A percentile compares a stretch with the other conserved stretches of the same genome.
Evolutionary conservation across 2,329 filamentous ascomycete species (phyloP).

Genomic region (Colletotrichum costaricense): DNA sequence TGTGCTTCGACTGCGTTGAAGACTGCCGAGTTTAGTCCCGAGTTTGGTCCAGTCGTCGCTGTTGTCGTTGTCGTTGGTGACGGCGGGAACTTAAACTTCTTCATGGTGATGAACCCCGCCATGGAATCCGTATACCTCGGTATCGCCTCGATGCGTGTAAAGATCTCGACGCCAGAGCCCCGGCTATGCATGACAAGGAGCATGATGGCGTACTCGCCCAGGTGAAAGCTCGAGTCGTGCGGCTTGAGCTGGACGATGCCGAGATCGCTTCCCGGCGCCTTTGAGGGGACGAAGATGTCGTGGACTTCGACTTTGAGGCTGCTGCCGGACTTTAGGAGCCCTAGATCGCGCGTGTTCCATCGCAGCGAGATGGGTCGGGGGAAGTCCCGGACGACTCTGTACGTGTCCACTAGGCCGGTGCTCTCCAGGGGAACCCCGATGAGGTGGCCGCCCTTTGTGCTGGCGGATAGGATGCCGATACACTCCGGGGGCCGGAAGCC

Average conservation of each 20-base stretch:
- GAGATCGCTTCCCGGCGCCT: neutral
- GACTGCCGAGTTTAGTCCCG: neutral
- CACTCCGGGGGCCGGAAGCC: conserved; percentile 3
- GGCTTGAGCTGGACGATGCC: neutral
- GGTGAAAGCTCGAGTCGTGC: neutral
- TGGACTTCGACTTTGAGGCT: neutral
- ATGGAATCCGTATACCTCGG: conserved; percentile 14
- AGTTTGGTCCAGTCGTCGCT: too few relatives aligned
- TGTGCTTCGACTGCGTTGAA: neutral
- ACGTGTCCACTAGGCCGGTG: neutral
- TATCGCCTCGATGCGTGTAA: conserved; percentile 13
- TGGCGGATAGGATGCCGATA: neutral
- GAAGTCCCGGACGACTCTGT: conserved; percentile 11
- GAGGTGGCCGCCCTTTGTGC: neutral
- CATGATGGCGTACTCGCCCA: conserved; percentile 20
- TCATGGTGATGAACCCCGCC: conserved; percentile 17
- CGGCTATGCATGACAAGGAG: conserved; percentile 8
- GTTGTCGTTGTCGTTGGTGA: neutral
- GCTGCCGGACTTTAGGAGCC: neutral
- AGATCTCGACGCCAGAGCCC: neutral
- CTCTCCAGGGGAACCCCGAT: conserved; percentile 17
- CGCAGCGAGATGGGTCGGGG: conserved; percentile 10
- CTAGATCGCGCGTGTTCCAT: neutral
- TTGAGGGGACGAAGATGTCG: conserved; percentile 26
- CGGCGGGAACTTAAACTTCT: neutral